Evolutionary conservation across 2,329 filamentous ascomycete species (phyloP).

Genomic region (Penicillium sp.): DNA sequence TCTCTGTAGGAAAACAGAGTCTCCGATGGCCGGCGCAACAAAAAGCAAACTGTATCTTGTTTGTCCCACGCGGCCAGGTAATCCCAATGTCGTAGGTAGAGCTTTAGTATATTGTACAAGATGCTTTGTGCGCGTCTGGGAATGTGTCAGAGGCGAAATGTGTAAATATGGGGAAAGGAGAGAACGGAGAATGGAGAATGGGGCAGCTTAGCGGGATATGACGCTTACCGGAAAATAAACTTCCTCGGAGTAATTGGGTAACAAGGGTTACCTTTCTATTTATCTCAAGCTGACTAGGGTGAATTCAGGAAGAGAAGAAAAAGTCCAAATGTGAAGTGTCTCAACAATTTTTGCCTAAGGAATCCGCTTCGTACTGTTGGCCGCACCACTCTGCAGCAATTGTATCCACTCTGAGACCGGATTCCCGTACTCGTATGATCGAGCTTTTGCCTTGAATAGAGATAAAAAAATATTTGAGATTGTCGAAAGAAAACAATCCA

Average conservation of each 20-base stretch:
- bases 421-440: constrained; percentile 1
- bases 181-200: background rate
- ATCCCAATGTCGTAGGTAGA: background rate
- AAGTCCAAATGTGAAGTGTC: background rate
- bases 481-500: background rate
- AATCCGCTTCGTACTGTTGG: constrained; percentile 8
- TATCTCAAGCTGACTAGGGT: background rate
- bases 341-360: constrained; percentile 8
- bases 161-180: constrained; percentile 4
- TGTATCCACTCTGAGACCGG: constrained; percentile 4
- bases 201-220: background rate
- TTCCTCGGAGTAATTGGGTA: background rate
- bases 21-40: constrained; percentile 9
- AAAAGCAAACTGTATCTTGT: background rate
- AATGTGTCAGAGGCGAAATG: background rate
- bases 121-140: background rate
- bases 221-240: constrained; percentile 1
- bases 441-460: background rate
- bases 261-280: background rate
- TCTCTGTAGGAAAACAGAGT: constrained; percentile 4
- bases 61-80: background rate
- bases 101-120: background rate
- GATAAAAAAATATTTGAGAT: background rate
- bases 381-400: background rate
- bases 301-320: background rate